These are phyloP conservation scores for Microcyclosporella mali DNA, from an alignment of 2,329 filamentous ascomycete species.

Conservation along the genomic window DNA sequence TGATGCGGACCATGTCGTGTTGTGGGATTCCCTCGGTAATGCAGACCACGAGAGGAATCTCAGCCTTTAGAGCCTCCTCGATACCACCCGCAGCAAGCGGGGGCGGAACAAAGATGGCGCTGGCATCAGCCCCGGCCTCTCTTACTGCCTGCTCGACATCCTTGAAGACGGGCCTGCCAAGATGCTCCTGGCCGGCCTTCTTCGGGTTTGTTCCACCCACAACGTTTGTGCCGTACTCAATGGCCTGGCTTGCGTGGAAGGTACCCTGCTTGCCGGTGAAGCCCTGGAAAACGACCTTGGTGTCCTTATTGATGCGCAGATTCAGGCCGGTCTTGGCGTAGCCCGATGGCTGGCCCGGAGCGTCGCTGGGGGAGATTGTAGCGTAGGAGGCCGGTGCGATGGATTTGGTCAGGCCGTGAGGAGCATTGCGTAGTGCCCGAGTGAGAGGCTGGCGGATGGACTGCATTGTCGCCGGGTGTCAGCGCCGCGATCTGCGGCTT, in stretches of 20 bases:
- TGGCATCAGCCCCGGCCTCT: constrained; percentile 83
- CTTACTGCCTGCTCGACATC: constrained; percentile 83
- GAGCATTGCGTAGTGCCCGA: constrained; percentile 61
- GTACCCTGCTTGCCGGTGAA: constrained; percentile 73
- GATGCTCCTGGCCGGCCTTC: constrained; percentile 87
- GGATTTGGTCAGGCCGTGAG: constrained; percentile 40
- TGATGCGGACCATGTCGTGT: constrained; percentile 99
- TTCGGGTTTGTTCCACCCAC: constrained; percentile 98
- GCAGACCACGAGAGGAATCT: constrained; percentile 91
- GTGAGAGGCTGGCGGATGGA: constrained; percentile 68
- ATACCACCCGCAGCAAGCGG: constrained; percentile 90
- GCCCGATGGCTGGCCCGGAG: constrained; percentile 35
- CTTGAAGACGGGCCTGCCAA: constrained; percentile 87
- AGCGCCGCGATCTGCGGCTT: no score
- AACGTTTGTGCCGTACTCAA: constrained; percentile 97
- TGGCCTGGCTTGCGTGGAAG: constrained; percentile 95
- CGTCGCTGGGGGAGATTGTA: constrained; percentile 50
- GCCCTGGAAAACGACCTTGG: constrained; percentile 93
- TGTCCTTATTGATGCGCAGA: constrained; percentile 86
- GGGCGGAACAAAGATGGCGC: constrained; percentile 95
- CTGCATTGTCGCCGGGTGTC: constrained; percentile 62
- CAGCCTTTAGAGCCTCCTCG: constrained; percentile 88
- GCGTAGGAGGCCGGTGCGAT: constrained; percentile 63
- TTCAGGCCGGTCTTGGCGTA: constrained; percentile 48
- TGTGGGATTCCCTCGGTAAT: constrained; percentile 98